Base-by-base conservation (phyloP, 1,284 basidiomycete species). In the Sporisorium sorghi region DNA sequence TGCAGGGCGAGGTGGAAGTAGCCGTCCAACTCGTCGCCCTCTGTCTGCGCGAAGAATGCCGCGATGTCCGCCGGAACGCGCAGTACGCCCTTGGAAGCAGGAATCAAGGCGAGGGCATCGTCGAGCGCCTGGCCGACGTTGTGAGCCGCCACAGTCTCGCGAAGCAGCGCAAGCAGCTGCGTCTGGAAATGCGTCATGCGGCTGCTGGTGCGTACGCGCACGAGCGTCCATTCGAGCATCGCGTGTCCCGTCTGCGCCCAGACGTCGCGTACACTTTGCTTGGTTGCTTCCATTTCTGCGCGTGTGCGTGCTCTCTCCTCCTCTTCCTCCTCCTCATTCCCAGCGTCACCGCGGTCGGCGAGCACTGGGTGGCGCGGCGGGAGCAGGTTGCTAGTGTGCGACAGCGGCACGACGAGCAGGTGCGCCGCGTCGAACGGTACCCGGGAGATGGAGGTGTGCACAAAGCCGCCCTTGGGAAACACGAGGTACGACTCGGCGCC, bases 401-500 rank as follows among this genome's bases (percentile, higher is more conserved):
- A 58, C 12, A 83, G 72, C 0, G 82, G 82, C 2, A 81, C 69
- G 24, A 84, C 60, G 17, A 84, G 64, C 2, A 83, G 58, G 37
- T 84, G 83, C 2, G 73, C 78, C 2, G 78, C 83, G 4, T 62
- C 73, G n/a, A 28, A 12, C 2, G 79, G 77, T 3, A 83, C 76
- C 0, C 23, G 26, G 19, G 69, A 65, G 19, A 62, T 33, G 8
- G 28, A 47, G 24, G 58, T 52, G n/a, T 63, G 62, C 0, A 61
- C 58, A 17, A 84, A 73, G 15, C 73, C 71, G 0, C 83, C 83
- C 54, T 82, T 82, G 15, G 83, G 80, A 24, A 83, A 65, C 3
- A 76, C 76, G 14, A 83, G 49, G 57, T 84, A 84, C 37, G 68
- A 76, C 28, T 78, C 79, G 7, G 53, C 44, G 5, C 76, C 77